A percentile compares a stretch with the other conserved stretches of the same genome.
phyloP scores from a whole-genome alignment of 805 yeast species.

The Blastobotrys chiropterorum region DNA sequence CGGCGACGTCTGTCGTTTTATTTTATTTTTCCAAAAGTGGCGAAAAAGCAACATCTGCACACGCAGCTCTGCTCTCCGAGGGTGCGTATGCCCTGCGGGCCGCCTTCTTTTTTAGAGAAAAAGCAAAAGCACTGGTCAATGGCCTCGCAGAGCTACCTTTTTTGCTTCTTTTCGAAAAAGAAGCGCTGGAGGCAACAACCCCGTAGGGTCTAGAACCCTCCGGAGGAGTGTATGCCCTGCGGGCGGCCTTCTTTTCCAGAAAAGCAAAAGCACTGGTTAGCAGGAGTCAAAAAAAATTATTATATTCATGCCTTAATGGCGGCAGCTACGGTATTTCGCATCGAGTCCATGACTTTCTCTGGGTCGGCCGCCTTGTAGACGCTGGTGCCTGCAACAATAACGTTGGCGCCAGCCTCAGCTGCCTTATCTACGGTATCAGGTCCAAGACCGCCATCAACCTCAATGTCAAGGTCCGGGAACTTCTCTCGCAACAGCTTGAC shows the following conservation, averaged over 20 bases:
- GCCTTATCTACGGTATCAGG: constrained; percentile 78
- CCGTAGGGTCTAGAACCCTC: no score
- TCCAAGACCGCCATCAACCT: constrained; percentile 96
- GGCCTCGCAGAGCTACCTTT: no score
- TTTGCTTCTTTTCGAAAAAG: no score
- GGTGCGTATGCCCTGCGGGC: no score
- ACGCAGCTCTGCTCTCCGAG: no score
- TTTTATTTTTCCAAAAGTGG: no score
- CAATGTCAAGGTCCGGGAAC: constrained; percentile 77
- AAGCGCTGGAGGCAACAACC: no score
- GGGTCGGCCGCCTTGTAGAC: constrained; percentile 86
- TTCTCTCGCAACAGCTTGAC: constrained; percentile 67
- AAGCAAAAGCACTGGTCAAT: no score
- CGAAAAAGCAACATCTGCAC: no score
- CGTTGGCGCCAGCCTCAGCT: constrained; percentile 97
- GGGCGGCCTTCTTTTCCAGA: background rate
- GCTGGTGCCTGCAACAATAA: constrained; percentile 94
- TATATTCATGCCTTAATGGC: background rate
- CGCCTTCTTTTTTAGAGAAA: no score
- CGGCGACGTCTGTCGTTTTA: no score
- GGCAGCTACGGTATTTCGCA: constrained; percentile 12
- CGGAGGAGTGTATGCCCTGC: no score
- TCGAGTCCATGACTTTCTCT: constrained; percentile 53
- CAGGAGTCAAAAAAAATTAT: background rate
- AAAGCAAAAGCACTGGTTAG: background rate